Evolutionary conservation across 1,284 basidiomycete genomes (phyloP).

Genomic region (Kalmanozyma brasiliensis): DNA sequence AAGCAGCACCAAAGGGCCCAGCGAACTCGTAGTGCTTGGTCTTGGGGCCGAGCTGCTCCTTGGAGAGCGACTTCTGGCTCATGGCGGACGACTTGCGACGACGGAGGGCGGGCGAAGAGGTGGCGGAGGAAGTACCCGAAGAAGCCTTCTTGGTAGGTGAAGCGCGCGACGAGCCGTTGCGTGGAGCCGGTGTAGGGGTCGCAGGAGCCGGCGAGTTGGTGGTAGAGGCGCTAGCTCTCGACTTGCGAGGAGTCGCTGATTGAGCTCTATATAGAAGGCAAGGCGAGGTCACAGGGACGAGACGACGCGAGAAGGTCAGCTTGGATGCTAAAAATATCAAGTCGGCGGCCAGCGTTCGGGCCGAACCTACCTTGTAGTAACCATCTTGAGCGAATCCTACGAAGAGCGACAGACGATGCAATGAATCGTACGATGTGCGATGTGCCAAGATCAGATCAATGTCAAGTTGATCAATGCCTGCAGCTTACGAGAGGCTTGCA

Average conservation of each 20-base stretch:
- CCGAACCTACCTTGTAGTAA: constrained; percentile 39
- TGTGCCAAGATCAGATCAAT: not conserved
- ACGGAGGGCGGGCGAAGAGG: constrained; percentile 23
- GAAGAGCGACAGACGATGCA: not conserved
- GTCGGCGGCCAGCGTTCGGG: not conserved
- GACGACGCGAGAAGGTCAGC: not conserved
- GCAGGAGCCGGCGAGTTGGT: constrained; percentile 37
- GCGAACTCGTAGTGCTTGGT: constrained; percentile 81
- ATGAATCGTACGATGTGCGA: constrained; percentile 12
- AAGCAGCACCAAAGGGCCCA: constrained; percentile 82
- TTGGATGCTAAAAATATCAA: not conserved
- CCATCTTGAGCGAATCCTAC: constrained; percentile 16
- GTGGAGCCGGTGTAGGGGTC: constrained; percentile 34
- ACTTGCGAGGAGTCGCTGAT: constrained; percentile 38
- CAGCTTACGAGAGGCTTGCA: no score
- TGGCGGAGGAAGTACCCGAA: constrained; percentile 10
- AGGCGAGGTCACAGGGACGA: not conserved
- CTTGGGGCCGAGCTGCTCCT: constrained; percentile 69
- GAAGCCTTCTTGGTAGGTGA: constrained; percentile 29
- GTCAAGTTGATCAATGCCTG: no score
- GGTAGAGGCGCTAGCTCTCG: constrained; percentile 31
- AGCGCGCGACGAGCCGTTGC: constrained; percentile 20
- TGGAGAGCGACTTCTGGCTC: constrained; percentile 42
- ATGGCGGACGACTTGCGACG: constrained; percentile 42
- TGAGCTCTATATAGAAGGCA: constrained; percentile 23